Base-by-base conservation (phyloP, 371 early-diverging fungal species). In the Nematocida ironsii region DNA sequence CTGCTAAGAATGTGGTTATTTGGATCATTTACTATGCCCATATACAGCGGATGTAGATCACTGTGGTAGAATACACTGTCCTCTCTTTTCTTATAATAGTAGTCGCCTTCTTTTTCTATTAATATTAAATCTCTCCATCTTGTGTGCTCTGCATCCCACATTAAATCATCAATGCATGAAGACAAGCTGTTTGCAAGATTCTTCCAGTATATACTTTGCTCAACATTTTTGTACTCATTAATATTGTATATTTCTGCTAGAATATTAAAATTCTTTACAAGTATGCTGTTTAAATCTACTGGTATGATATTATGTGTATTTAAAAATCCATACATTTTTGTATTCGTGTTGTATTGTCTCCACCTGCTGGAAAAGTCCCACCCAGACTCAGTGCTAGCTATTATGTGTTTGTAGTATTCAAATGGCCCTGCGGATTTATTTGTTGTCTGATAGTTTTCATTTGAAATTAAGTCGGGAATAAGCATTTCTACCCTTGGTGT, bases 281-380 rank as follows among this genome's bases (percentile, higher is more conserved):
- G 83, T 27, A 94, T 89, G 4, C 91, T 88, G 86, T 95, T 95
- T 9, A 95, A 89, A 68, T 94, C 94, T 6, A 92, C 90, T 0
- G 94, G 94, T 6, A 95, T 83, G 45, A 92, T 86, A 33, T 89
- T 83, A n/a, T 84, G 84, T 2, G 91, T 91, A 58, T 88, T 84
- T 40, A 93, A 89, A 13, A 69, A 81, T 42, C 58, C 64, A 13
- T 72, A 56, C 4, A 72, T 52, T n/a, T 60, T 61, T 48, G 9
- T 83, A 5, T 72, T 18, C 18, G 11, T 18, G 62, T 57, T 9
- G 40, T 48, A 78, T 16, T 42, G 47, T 4, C 91, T 85, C 92
- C 92, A 93, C 42, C 94, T 89, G 2, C 90, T 88, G 20, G 91
- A 90, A 82, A 90, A 94, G 86, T 94, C 94, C 92, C 92, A 92